Evolutionary conservation across 1,284 basidiomycete species (phyloP).

Genomic region (Boletus albobrunnescens): DNA sequence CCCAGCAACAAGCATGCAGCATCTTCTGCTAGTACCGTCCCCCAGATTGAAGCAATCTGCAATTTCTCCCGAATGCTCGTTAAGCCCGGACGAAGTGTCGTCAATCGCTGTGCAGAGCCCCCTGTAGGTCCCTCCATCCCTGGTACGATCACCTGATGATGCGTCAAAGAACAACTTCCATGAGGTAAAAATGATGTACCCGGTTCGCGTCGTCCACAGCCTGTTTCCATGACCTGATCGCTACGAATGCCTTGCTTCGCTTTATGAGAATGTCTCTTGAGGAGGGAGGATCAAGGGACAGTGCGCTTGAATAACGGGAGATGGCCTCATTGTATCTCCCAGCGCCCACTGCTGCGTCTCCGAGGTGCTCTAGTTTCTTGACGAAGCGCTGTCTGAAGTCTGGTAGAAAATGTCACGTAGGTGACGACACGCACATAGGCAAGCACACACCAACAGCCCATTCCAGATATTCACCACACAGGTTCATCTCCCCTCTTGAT

Average conservation of each 20-base stretch:
- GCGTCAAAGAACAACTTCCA: no score
- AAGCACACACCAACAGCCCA: constrained; percentile 1
- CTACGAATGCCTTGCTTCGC: neutral
- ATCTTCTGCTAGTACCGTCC: neutral
- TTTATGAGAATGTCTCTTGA: neutral
- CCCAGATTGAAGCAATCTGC: neutral
- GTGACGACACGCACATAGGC: neutral
- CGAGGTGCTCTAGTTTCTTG: neutral
- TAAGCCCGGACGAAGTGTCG: neutral
- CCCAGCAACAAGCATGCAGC: neutral
- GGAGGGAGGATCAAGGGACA: neutral
- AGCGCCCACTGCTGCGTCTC: neutral
- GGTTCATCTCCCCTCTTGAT: no score
- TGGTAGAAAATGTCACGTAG: neutral
- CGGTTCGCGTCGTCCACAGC: no score
- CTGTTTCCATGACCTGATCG: no score
- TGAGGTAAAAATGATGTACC: no score
- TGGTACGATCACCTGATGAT: neutral
- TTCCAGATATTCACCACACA: no score
- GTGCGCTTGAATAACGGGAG: neutral
- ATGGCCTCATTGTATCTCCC: neutral
- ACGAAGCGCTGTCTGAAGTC: neutral
- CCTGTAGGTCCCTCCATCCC: constrained; percentile 1
- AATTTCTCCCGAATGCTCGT: neutral
- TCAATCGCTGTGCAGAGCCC: neutral